Percentiles rank a stretch among this genome's conserved stretches.
Evolutionary conservation across 169 alveolate species (phyloP).

Genomic region (Plasmodium gaboni): DNA sequence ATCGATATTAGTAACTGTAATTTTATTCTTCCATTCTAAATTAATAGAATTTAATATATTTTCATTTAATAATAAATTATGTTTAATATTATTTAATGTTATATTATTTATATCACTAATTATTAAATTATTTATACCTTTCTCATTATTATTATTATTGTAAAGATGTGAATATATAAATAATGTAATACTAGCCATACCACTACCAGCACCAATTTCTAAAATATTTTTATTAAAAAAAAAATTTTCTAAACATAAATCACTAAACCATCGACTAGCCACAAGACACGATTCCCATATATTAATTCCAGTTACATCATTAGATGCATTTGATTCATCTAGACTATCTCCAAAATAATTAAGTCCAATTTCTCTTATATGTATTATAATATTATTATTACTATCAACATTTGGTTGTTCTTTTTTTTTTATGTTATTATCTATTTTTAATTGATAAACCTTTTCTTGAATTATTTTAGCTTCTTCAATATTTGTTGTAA

Average conservation of each 20-base stretch:
- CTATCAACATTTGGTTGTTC: not conserved
- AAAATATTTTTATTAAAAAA: conserved; percentile 76
- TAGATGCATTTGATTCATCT: conserved; percentile 39
- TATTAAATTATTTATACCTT: conserved; percentile 20
- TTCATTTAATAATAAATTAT: conserved; percentile 78
- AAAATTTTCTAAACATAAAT: conserved; percentile 26
- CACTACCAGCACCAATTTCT: conserved; percentile 86
- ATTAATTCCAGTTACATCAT: conserved; percentile 81
- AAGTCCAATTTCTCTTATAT: conserved; percentile 74
- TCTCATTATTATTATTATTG: not conserved
- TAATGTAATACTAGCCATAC: conserved; percentile 78
- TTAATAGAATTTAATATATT: conserved; percentile 6
- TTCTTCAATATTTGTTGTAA: conserved; percentile 31
- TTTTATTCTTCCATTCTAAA: conserved; percentile 34
- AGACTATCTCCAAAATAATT: conserved; percentile 73
- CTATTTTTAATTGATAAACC: conserved; percentile 16
- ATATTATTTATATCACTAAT: conserved; percentile 78
- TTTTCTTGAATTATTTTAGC: conserved; percentile 64
- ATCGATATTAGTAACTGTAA: conserved; percentile 62
- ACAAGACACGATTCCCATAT: conserved; percentile 84
- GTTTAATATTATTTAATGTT: conserved; percentile 78
- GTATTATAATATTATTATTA: conserved; percentile 24
- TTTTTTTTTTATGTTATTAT: conserved; percentile 10
- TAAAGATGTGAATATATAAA: conserved; percentile 36
- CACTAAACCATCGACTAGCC: conserved; percentile 79